These are phyloP conservation scores for Boletus insuetus DNA, from an alignment of 768 basidiomycete species.

Conservation along the genomic window DNA sequence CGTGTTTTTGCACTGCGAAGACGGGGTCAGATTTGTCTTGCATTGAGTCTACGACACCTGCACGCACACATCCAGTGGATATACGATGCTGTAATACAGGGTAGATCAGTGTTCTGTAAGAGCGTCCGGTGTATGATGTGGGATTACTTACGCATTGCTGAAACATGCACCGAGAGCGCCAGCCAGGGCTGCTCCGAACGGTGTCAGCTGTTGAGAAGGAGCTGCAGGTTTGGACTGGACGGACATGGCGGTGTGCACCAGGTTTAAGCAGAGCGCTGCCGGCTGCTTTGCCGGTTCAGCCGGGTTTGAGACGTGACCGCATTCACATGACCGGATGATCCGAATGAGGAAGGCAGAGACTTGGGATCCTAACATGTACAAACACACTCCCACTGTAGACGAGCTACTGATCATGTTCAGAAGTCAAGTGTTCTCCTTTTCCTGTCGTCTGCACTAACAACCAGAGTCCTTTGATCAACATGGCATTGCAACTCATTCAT, in stretches of 20 bases:
- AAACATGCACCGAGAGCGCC: conserved; percentile 94
- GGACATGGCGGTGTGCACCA: conserved; percentile 28
- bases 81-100: conserved; percentile 65
- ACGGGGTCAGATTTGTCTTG: conserved; percentile 4
- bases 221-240: conserved; percentile 47
- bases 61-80: conserved; percentile 67
- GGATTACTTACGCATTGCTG: conserved; percentile 75
- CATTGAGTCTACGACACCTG: not conserved
- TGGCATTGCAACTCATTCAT: too few relatives aligned
- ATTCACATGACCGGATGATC: conserved; percentile 1
- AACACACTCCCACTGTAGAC: not conserved
- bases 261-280: not conserved
- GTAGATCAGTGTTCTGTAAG: conserved; percentile 2
- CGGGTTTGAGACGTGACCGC: not conserved
- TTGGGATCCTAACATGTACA: not conserved
- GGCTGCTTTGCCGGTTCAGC: not conserved
- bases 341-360: not conserved
- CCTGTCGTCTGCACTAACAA: too few relatives aligned
- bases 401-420: too few relatives aligned
- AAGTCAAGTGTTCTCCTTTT: too few relatives aligned
- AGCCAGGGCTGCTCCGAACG: conserved; percentile 85
- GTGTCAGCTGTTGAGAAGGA: conserved; percentile 67
- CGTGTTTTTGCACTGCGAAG: conserved; percentile 81
- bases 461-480: too few relatives aligned
- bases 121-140: not conserved